Conservation (phyloP, 2,329 filamentous ascomycete species). For the Ophiostoma pallidulum region DNA sequence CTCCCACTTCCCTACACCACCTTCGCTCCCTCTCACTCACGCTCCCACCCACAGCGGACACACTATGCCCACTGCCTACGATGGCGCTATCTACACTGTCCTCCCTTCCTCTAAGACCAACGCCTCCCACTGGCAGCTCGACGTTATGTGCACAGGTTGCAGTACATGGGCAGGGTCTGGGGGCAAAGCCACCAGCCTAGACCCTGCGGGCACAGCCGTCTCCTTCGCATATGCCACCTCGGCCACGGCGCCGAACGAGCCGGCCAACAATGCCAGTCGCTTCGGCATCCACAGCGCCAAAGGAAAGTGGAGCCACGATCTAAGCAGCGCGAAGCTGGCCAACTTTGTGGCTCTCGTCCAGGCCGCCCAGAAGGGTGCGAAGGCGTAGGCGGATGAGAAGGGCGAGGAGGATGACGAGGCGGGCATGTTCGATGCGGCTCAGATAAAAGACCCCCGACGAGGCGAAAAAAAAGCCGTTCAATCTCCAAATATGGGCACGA, state of each 20-base stretch:
- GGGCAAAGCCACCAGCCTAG: constrained; percentile 17
- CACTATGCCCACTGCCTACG: constrained; percentile 26
- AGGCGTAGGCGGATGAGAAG: not conserved
- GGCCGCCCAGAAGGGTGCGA: constrained; percentile 6
- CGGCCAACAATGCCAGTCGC: constrained; percentile 20
- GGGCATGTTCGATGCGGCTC: too few species aligned
- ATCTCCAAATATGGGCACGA: too few species aligned
- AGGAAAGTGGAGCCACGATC: constrained; percentile 20
- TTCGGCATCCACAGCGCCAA: constrained; percentile 23
- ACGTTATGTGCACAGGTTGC: constrained; percentile 30
- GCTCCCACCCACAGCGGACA: constrained; percentile 18
- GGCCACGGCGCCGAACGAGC: constrained; percentile 16
- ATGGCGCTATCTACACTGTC: constrained; percentile 25
- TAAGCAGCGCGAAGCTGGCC: constrained; percentile 21
- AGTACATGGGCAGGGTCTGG: constrained; percentile 24
- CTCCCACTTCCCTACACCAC: too few species aligned
- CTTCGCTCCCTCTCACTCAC: not conserved
- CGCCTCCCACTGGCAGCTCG: constrained; percentile 32
- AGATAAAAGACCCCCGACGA: too few species aligned
- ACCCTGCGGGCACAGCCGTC: constrained; percentile 20
- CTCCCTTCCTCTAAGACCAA: constrained; percentile 28
- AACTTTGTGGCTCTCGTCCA: constrained; percentile 21
- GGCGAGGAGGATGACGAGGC: too few species aligned
- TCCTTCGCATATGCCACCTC: constrained; percentile 21
- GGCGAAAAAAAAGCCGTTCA: too few species aligned